Evolutionary conservation across 2,329 filamentous ascomycete species (phyloP), one percentile per base, ranked within the genome.

Genomic region (Aspergillus melleus): DNA sequence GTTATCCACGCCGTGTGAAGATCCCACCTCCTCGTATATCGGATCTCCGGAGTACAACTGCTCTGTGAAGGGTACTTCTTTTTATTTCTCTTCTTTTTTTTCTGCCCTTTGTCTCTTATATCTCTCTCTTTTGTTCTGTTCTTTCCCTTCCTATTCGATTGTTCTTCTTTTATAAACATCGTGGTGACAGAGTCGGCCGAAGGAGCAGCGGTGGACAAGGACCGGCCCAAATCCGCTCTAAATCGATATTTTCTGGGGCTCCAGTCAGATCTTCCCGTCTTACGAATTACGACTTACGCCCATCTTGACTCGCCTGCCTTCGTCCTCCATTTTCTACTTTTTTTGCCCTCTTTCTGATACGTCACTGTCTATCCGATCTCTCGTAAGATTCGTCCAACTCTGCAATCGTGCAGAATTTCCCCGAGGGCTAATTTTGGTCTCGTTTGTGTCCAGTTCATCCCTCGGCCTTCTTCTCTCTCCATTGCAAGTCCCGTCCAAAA

Each of bases 1-100:
- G 20, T 29, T 53, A 53, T 56, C 55, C 46, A 55, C 54, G 60
- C 56, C 53, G 57, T 61, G 62, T 61, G 62, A 58, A 63, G 62
- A 63, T 64, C 62, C 52, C 54, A 58, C 52, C 44, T 36, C 8
- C 8, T 42, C 36, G 36, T 42, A n/a, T 42, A 42, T 42, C 26
- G 26, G 26, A 29, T 29, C 26, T 29, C 36, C 36, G 36, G 36
- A 42, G 36, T n/a, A 42, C 36, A 16, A 42, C 36, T 42, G 36
- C 14, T 16, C n/a, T n/a, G n/a, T 14, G 1, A 14, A 42, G 16
- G 36, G 36, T 14, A 8, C 5, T 5, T n/a, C 14, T 42, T 8
- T 42, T 42, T 9, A 1, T 42, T 42, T n/a, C 16, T 8, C 4
- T n/a, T 39, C 6, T n/a, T 6, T n/a, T 8, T 6, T 2, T n/a